Percentiles rank a stretch among this genome's conserved stretches.
Evolutionary conservation across 352 stramenopile genomes (phyloP).

Genomic region (Globisporangium echinulatum): DNA sequence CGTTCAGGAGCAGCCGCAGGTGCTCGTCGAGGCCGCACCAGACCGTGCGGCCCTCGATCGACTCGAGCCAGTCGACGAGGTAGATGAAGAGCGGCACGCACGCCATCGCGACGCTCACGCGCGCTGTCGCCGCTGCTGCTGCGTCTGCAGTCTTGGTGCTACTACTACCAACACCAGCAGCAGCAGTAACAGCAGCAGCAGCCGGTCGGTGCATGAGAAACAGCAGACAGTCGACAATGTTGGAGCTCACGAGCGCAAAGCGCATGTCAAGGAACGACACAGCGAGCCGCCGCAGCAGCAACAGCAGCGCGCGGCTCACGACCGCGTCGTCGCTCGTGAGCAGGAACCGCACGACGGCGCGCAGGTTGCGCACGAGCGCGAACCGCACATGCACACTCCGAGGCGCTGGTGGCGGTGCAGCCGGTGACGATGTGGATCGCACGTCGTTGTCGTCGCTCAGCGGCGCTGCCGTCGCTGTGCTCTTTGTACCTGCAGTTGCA

Average conservation of each 20-base stretch:
- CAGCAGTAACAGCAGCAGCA: too few relatives aligned
- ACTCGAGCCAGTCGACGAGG: conserved; percentile 74
- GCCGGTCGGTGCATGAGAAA: conserved; percentile 36
- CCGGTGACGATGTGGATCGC: conserved; percentile 4
- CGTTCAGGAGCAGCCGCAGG: conserved; percentile 60
- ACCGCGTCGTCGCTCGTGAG: conserved; percentile 45
- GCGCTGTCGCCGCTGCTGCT: conserved; percentile 1
- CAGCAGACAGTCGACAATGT: conserved; percentile 65
- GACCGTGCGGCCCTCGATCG: conserved; percentile 71
- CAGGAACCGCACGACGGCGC: conserved; percentile 56
- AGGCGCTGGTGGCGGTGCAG: conserved; percentile 24
- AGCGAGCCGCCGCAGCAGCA: conserved; percentile 47
- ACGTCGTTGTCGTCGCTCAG: conserved; percentile 17
- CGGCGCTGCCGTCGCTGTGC: too few relatives aligned
- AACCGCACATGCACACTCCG: conserved; percentile 60
- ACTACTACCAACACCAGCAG: too few relatives aligned
- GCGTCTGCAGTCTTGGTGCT: not conserved
- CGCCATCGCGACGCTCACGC: conserved; percentile 30
- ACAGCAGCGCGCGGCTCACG: conserved; percentile 44
- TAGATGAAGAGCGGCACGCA: conserved; percentile 69
- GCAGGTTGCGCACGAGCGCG: conserved; percentile 61
- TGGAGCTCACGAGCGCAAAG: conserved; percentile 71
- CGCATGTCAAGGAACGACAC: conserved; percentile 71
- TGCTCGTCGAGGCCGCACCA: conserved; percentile 83
- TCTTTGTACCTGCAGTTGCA: conserved; percentile 8